Base-by-base conservation (phyloP, 2,329 filamentous ascomycete species). In the Pseudogymnoascus sp. region DNA sequence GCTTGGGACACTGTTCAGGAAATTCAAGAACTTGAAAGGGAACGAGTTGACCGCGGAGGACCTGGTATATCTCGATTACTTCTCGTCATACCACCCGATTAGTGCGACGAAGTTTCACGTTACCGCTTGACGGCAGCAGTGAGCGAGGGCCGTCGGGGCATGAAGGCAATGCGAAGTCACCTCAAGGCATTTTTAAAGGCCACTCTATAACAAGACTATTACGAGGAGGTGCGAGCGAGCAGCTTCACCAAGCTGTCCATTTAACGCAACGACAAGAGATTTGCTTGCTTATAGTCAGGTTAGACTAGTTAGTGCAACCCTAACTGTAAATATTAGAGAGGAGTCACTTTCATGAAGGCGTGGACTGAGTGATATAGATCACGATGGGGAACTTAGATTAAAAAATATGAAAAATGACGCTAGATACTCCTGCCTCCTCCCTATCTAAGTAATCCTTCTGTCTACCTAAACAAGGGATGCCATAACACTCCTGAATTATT, bases 31-130 rank as follows among this genome's bases (percentile, higher is more conserved):
- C 29, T 40, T 74, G 24, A 65, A 67, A 35, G 37, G 33, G 21
- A 67, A 68, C 19, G 59, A 64, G 16, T 35, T 68, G 42, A 62
- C 37, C 21, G 42, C 50, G 2, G 68, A 73, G 10, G 72, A 73
- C 31, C 61, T 74, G 33, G 21, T 66, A 6, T 71, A 72, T 59
- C 63, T 72, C 38, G 72, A 74, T 63, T 72, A 73, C 53, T 74
- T 74, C 61, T 69, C 70, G 8, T 65, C 65, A 2, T 70, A 70
- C 42, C 65, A 70, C 61, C 59, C 67, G 2, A 60, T 64, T 42
- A 47, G 65, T 44, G 60, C 65, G 21, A 68, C 65, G 47, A 67
- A 68, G 35, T 71, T 72, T 61, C 40, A 69, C 3, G 71, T 72
- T 29, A 59, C 29, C 42, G 33, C 40, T 65, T 40, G n/a, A 40